Evolutionary conservation across 345 rosid species (phyloP).

Genomic region (Dimocarpus longan): DNA sequence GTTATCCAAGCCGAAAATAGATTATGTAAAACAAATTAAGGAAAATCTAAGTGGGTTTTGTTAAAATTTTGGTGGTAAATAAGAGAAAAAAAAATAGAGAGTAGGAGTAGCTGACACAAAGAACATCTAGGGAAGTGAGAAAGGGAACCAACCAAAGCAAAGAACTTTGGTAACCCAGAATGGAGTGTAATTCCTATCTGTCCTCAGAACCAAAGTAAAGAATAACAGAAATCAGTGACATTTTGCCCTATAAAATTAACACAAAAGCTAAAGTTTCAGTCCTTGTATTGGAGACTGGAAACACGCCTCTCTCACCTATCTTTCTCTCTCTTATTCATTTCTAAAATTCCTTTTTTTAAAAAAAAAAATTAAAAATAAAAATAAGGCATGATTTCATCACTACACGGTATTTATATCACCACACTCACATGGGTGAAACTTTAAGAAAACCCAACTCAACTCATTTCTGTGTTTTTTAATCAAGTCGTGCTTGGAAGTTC

Average conservation of each 20-base stretch:
- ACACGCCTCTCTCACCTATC: constrained; percentile 31
- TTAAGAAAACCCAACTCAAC: constrained; percentile 54
- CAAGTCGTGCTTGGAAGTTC: constrained; percentile 31
- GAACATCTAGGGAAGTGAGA: constrained; percentile 80
- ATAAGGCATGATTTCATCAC: constrained; percentile 64
- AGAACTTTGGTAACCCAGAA: constrained; percentile 51
- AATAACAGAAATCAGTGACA: constrained; percentile 39
- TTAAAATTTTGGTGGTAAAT: not conserved
- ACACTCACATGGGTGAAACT: constrained; percentile 68
- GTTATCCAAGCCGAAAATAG: not conserved
- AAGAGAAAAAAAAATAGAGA: constrained; percentile 5
- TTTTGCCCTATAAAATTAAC: constrained; percentile 44
- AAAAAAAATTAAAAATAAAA: constrained; percentile 3
- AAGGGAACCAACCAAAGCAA: constrained; percentile 48
- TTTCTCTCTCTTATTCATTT: constrained; percentile 24
- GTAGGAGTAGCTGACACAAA: constrained; percentile 37
- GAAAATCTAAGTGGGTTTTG: constrained; percentile 13
- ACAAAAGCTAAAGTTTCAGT: constrained; percentile 61
- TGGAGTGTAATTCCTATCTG: constrained; percentile 48
- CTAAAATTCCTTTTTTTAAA: too few species aligned
- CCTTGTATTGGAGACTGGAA: constrained; percentile 61
- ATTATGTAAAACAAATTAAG: not conserved
- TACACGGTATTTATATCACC: constrained; percentile 60
- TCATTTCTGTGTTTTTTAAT: constrained; percentile 33
- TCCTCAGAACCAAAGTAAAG: constrained; percentile 55